Evolutionary conservation across 2,329 filamentous ascomycete species (phyloP).

Genomic region (Neonectria coccinea): DNA sequence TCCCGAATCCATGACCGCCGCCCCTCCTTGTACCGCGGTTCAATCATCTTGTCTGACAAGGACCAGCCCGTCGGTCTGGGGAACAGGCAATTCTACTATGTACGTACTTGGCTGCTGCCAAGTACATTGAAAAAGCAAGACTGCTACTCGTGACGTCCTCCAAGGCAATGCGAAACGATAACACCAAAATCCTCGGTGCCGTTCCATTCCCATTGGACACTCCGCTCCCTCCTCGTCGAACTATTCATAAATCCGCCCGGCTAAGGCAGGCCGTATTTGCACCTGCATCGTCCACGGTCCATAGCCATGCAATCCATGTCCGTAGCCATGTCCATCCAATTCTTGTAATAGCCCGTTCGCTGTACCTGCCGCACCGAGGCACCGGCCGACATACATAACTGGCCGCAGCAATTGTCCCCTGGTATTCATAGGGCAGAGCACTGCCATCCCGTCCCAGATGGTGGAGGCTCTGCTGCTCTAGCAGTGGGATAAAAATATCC

Average conservation of each 20-base stretch:
- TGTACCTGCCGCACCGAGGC: constrained; percentile 17
- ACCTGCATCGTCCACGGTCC: constrained; percentile 15
- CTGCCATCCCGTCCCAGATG: constrained; percentile 30
- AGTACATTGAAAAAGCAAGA: too few species aligned
- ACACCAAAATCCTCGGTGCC: neutral
- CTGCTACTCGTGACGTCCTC: neutral
- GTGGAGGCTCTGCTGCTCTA: constrained; percentile 36
- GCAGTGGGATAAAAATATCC: constrained; percentile 44
- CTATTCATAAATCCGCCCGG: constrained; percentile 16
- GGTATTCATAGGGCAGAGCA: constrained; percentile 22
- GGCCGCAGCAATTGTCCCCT: constrained; percentile 7
- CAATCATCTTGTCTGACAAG: constrained; percentile 36
- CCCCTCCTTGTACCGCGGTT: constrained; percentile 23
- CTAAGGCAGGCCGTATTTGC: constrained; percentile 15
- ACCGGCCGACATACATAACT: constrained; percentile 3
- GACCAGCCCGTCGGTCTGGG: constrained; percentile 39
- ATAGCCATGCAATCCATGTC: neutral
- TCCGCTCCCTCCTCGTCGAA: constrained; percentile 2
- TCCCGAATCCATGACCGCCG: constrained; percentile 24
- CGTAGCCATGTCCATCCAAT: neutral
- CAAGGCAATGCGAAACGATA: constrained; percentile 19
- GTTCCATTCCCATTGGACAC: constrained; percentile 9
- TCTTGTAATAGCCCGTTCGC: constrained; percentile 9
- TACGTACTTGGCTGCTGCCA: neutral
- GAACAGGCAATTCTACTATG: constrained; percentile 10